Base-by-base conservation (phyloP, 78 protist species). In the Dictyostelium capitatum region DNA sequence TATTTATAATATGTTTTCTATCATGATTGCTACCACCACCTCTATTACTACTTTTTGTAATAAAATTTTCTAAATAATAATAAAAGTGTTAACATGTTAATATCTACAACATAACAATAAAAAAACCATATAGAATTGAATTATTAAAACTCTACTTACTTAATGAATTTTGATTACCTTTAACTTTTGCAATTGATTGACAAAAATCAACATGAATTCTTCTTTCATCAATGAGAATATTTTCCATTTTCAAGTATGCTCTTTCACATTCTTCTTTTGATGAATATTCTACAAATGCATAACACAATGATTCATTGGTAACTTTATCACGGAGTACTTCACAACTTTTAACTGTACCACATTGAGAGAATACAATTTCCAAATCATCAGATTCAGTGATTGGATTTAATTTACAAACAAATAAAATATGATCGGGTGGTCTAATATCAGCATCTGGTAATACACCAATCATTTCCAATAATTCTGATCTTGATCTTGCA, bases 361-460 rank as follows among this genome's bases (percentile, higher is more conserved):
- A 99, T 6, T 98, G 89, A 1, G 94, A n/a, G 77, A 99, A 99
- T 15, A 97, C 93, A 64, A 96, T 28, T 43, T 94, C 98, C 37
- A 99, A 85, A 84, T 98, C 99, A 50, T 91, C 99, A 70, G 98
- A 97, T 30, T 77, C 59, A 8, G 99, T 98, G 15, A 59, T 83
- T 11, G 99, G 98, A 82, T 99, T 98, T 57, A 99, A 95, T 85
- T 97, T 97, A 95, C 99, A 98, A 37, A 99, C 99, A 73, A 99
- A 99, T 28, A 99, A 89, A 10, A 98, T 99, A 51, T 96, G 97
- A 30, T 99, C 99, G 0, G 98, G 98, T 10, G 99, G 99, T 51
- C n/a, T 69, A 47, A 97, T 43, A 56, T 98, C 98, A 5, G 98
- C 98, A n/a, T 95, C 96, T 0, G 99, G 98, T 23, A 98, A 15